These are phyloP conservation scores for Boletales sp. DNA, from an alignment of 768 basidiomycete species.

Conservation along the genomic window DNA sequence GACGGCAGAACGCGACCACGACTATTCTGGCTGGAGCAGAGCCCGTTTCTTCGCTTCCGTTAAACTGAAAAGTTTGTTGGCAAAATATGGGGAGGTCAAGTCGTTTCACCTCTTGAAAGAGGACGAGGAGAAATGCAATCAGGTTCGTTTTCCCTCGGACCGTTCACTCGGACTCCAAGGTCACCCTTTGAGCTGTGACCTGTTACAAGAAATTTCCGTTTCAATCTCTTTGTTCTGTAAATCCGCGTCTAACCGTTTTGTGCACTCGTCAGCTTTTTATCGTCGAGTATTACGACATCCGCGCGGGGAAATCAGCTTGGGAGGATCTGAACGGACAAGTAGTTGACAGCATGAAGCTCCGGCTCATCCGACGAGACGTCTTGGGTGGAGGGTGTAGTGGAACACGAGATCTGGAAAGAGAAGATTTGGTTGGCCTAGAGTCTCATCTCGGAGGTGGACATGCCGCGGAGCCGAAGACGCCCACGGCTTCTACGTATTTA, in stretches of 20 bases:
- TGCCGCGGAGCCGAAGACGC: conserved; percentile 37
- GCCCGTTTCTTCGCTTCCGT: conserved; percentile 23
- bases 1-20: conserved; percentile 17
- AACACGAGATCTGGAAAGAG: conserved; percentile 26
- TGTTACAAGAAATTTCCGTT: background rate
- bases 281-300: conserved; percentile 67
- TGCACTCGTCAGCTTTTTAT: conserved; percentile 38
- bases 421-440: conserved; percentile 25
- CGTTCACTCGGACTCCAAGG: background rate
- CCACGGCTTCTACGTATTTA: conserved; percentile 33
- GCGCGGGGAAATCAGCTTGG: conserved; percentile 52
- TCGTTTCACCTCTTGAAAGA: conserved; percentile 25
- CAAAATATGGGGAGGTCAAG: conserved; percentile 32
- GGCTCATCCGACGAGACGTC: conserved; percentile 36
- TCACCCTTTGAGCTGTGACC: conserved; percentile 5
- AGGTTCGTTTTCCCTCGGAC: conserved; percentile 22
- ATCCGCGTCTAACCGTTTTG: conserved; percentile 14
- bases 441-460: conserved; percentile 29
- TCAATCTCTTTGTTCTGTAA: background rate
- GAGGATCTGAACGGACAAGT: conserved; percentile 45
- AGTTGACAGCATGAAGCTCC: conserved; percentile 51
- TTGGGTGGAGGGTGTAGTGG: conserved; percentile 18
- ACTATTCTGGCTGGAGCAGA: conserved; percentile 23
- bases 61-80: conserved; percentile 27
- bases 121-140: conserved; percentile 19